Evolutionary conservation across 257 asterid species (phyloP).

Genomic region (Mitragyna speciosa): DNA sequence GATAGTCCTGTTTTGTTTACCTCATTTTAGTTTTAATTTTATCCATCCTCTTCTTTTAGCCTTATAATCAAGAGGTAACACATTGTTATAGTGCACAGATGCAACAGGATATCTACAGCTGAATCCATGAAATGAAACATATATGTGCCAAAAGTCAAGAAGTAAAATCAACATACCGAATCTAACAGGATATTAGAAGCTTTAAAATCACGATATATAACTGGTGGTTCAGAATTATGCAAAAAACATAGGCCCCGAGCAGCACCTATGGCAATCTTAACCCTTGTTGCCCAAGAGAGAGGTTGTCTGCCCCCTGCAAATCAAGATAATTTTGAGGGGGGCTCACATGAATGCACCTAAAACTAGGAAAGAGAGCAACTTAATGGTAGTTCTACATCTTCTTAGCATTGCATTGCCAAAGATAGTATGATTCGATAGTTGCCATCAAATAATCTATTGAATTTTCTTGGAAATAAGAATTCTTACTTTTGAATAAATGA

Average conservation of each 20-base stretch:
- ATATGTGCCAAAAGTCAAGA: not conserved
- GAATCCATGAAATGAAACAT: not conserved
- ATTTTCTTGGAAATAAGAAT: not conserved
- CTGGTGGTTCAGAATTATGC: constrained; percentile 38
- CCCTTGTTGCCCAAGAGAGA: constrained; percentile 44
- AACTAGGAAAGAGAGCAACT: not conserved
- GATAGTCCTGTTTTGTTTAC: not conserved
- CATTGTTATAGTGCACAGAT: no score
- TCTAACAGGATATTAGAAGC: constrained; percentile 48
- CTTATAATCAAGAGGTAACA: not conserved
- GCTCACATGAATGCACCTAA: not conserved
- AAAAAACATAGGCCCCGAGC: constrained; percentile 45
- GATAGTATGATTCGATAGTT: not conserved
- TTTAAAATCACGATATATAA: constrained; percentile 50
- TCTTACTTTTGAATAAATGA: constrained; percentile 37
- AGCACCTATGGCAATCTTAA: constrained; percentile 42
- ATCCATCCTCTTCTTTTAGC: not conserved
- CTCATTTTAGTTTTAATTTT: not conserved
- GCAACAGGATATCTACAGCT: not conserved
- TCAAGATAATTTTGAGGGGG: not conserved
- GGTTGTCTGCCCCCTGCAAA: constrained; percentile 26
- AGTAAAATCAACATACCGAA: constrained; percentile 18
- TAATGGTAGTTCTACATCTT: not conserved
- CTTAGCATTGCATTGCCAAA: not conserved
- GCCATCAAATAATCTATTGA: not conserved